Evolutionary conservation across 202 grass and related monocot species (phyloP).

Genomic region (Panicum hallii): DNA sequence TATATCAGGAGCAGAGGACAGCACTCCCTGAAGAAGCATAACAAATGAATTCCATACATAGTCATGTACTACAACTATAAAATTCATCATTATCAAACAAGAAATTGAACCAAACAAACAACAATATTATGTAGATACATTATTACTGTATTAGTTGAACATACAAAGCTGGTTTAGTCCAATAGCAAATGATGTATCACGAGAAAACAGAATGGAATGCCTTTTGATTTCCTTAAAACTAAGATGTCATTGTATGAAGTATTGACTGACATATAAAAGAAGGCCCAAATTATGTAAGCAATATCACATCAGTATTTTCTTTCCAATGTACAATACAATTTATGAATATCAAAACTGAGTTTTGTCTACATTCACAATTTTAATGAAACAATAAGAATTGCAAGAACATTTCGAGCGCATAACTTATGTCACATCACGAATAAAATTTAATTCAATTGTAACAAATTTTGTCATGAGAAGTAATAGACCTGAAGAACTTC

Average conservation of each 20-base stretch:
- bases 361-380: not conserved
- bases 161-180: not conserved
- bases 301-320: not conserved
- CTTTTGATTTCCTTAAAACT: not conserved
- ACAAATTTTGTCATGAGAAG: conserved; percentile 40
- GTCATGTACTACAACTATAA: conserved; percentile 14
- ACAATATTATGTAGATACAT: conserved; percentile 28
- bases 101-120: conserved; percentile 4
- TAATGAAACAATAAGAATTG: not conserved
- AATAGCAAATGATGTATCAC: not conserved
- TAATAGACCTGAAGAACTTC: conserved; percentile 93
- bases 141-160: conserved; percentile 8
- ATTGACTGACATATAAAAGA: not conserved
- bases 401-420: not conserved
- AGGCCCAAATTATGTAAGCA: not conserved
- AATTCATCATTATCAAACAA: conserved; percentile 27
- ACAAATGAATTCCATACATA: conserved; percentile 39
- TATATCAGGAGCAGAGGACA: conserved; percentile 69
- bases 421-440: not conserved
- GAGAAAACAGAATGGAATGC: not conserved
- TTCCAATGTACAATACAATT: not conserved
- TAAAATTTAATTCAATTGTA: conserved; percentile 12
- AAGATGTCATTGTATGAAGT: not conserved
- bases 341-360: not conserved
- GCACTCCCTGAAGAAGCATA: conserved; percentile 70